Base-by-base conservation (phyloP, 176 grass and related monocot genomes). In the Eleusine coracana region DNA sequence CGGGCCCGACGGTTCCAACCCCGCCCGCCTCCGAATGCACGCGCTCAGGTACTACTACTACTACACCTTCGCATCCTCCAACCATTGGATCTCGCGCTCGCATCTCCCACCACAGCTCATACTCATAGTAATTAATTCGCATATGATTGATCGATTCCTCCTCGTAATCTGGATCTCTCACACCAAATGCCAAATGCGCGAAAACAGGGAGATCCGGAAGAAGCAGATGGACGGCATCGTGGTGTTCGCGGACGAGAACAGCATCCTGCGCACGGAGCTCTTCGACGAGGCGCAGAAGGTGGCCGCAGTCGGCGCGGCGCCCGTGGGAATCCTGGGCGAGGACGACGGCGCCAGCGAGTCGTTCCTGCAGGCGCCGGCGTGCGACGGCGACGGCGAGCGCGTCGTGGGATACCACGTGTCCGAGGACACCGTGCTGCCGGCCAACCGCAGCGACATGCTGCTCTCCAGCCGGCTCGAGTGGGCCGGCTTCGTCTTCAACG, bases 281-380 rank as follows among this genome's bases (percentile, higher is more conserved):
- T 99, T 99, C 70, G 96, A 99, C 80, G 96, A 99, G 85, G 89
- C 85, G 31, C 93, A 96, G 74, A 95, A 99, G 73, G 88, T 99
- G 25, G 84, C 56, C 11, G 86, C 92, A 48, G 81, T 99, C 17
- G 96, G 93, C 68, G 87, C 83, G 0, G 51, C 96, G 81, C 80
- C 88, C 51, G 81, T 97, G 38, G 89, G 89, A 72, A 80, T 97
- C 66, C 84, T 97, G 29, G 70, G 83, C 66, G 89, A 93, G 71
- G 92, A 91, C 60, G 87, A 94, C 18, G 79, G 83, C 17, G 21
- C 92, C 74, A 87, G 74, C 69, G 76, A 85, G 48, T 80, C 89
- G 15, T 78, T 91, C 83, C 93, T 95, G 13, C 93, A 99, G 64
- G 91, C 91, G 77, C 96, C 96, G 31, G 78, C 88, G 36, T 99